phyloP scores from a whole-genome alignment of 75 land plant genomes.

The Picea glauca region DNA sequence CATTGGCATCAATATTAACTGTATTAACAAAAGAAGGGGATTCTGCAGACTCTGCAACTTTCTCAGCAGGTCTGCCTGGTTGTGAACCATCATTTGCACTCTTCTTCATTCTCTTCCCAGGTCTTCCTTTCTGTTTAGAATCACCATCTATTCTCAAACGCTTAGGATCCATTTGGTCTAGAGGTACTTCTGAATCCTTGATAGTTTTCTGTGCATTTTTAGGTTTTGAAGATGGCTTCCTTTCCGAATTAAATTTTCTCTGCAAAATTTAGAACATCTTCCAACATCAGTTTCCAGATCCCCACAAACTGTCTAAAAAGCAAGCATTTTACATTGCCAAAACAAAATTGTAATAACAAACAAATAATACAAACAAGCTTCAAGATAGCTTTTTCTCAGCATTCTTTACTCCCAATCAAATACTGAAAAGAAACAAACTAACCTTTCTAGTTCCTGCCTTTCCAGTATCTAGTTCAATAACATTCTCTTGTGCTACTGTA shows the following conservation, averaged over 20 bases:
- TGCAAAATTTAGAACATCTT: slow-evolving; percentile 1
- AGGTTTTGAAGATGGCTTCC: slow-evolving; percentile 19
- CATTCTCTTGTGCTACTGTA: slow-evolving; percentile 22
- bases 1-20: slow-evolving; percentile 7
- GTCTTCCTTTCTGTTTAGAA: slow-evolving; percentile 28
- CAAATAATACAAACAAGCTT: background rate
- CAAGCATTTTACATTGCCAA: background rate
- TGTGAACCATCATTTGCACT: slow-evolving; percentile 31
- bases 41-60: background rate
- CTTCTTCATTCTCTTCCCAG: slow-evolving; percentile 44
- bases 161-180: slow-evolving; percentile 8
- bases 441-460: slow-evolving; percentile 58
- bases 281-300: background rate
- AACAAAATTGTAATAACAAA: background rate
- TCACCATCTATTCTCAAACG: slow-evolving; percentile 16
- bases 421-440: background rate
- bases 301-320: background rate
- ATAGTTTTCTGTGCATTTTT: slow-evolving; percentile 13
- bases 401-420: background rate
- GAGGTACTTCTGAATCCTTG: slow-evolving; percentile 11
- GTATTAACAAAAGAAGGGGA: background rate
- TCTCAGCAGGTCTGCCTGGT: background rate
- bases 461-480: slow-evolving; percentile 30
- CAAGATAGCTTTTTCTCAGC: background rate
- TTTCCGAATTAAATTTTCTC: slow-evolving; percentile 39